phyloP scores from a whole-genome alignment of 371 early-diverging fungal genomes.

The Umbelopsis sp. region DNA sequence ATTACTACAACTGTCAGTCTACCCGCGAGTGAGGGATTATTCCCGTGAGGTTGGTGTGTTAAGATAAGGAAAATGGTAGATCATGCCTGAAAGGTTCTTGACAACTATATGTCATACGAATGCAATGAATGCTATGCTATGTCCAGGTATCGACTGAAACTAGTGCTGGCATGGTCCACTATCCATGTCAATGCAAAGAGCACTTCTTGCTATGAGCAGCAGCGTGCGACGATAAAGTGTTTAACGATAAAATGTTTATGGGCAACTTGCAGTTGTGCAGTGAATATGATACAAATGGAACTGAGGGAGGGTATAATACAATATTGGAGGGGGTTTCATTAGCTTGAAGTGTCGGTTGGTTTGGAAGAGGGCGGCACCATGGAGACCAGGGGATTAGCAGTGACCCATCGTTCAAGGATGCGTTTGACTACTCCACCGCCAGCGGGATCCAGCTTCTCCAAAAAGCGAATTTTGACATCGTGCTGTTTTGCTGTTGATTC shows the following conservation, averaged over 20 bases:
- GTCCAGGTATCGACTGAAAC: slow-evolving; percentile 1
- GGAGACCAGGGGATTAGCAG: slow-evolving; percentile 3
- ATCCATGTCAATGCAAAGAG: not conserved
- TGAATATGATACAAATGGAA: no score
- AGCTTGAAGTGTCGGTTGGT: not conserved
- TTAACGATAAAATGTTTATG: no score
- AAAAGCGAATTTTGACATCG: slow-evolving; percentile 52
- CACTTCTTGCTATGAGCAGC: not conserved
- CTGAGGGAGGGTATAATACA: no score
- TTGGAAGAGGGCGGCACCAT: not conserved
- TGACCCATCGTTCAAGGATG: slow-evolving; percentile 59
- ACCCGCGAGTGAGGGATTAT: no score
- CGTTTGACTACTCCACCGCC: slow-evolving; percentile 62
- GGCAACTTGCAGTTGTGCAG: no score
- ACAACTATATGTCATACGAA: not conserved
- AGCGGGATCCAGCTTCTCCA: slow-evolving; percentile 58
- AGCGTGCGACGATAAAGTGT: no score
- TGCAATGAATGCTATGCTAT: not conserved
- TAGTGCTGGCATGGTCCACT: not conserved
- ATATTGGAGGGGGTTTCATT: no score
- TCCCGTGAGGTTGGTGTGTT: no score
- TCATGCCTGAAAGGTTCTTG: not conserved
- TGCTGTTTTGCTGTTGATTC: slow-evolving; percentile 34
- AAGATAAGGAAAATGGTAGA: no score
- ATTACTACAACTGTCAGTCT: no score